Conservation (phyloP, 371 early-diverging fungal species). For the Rhizopus delemar region DNA sequence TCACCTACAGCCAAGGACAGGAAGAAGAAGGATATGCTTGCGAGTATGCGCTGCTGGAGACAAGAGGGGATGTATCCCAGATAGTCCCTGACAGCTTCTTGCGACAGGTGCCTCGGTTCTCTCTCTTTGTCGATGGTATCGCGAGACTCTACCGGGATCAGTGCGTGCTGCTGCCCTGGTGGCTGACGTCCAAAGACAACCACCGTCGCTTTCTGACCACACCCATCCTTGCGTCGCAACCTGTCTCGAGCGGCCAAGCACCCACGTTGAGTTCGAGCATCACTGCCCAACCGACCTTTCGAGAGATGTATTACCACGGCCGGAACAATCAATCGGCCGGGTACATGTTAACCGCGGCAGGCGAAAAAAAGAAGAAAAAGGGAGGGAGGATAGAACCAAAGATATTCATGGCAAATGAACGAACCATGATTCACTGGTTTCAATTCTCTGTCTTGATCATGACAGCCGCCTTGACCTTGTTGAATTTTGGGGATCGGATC, state of each 20-base stretch:
- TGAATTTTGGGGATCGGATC: slow-evolving; percentile 69
- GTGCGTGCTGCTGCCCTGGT: no score
- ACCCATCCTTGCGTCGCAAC: no score
- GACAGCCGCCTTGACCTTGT: slow-evolving; percentile 66
- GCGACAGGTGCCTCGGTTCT: not conserved
- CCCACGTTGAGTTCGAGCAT: no score
- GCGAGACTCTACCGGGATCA: not conserved
- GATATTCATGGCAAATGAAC: slow-evolving; percentile 91
- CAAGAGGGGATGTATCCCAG: not conserved
- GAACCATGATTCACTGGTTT: slow-evolving; percentile 89
- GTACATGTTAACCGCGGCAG: slow-evolving; percentile 3
- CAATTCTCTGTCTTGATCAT: slow-evolving; percentile 71
- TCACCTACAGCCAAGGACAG: slow-evolving; percentile 27
- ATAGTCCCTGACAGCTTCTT: not conserved
- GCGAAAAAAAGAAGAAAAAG: slow-evolving; percentile 29
- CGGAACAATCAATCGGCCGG: slow-evolving; percentile 6
- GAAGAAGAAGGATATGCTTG: not conserved
- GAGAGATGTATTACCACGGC: not conserved
- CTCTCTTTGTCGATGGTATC: not conserved
- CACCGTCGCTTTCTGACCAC: no score
- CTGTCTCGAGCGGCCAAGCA: no score
- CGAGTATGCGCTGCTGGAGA: not conserved
- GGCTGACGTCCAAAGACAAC: no score
- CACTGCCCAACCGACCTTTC: no score
- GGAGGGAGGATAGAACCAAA: slow-evolving; percentile 34